phyloP scores from a whole-genome alignment of 1,139 yeast species.

The Yamadazyma oceani region DNA sequence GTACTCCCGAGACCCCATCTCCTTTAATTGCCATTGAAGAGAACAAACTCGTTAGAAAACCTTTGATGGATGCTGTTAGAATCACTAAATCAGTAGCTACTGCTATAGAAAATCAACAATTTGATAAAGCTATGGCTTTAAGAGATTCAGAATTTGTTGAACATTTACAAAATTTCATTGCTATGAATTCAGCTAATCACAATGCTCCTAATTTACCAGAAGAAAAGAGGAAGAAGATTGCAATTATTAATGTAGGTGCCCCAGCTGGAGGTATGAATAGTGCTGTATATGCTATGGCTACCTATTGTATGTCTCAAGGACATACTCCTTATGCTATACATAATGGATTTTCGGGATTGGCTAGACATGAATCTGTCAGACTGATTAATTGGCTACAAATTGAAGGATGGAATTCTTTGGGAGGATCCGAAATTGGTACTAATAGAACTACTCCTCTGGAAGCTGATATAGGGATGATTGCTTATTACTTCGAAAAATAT shows the following conservation, averaged over 20 bases:
- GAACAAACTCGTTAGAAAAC: slow-evolving; percentile 80
- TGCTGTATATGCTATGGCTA: slow-evolving; percentile 73
- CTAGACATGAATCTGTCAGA: slow-evolving; percentile 70
- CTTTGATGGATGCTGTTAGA: slow-evolving; percentile 85
- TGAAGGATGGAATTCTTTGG: slow-evolving; percentile 71
- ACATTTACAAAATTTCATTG: slow-evolving; percentile 60
- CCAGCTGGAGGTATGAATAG: slow-evolving; percentile 83
- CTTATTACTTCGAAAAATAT: slow-evolving; percentile 73
- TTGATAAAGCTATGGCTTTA: slow-evolving; percentile 79
- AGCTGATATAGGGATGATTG: slow-evolving; percentile 69
- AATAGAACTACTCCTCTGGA: slow-evolving; percentile 70
- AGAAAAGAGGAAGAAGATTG: slow-evolving; percentile 60
- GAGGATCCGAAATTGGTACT: slow-evolving; percentile 84
- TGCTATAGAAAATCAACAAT: slow-evolving; percentile 77
- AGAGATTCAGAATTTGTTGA: slow-evolving; percentile 75
- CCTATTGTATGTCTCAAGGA: slow-evolving; percentile 73
- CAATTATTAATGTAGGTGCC: slow-evolving; percentile 77
- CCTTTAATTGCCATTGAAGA: slow-evolving; percentile 92
- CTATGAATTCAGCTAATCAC: slow-evolving; percentile 58
- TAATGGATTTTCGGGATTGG: slow-evolving; percentile 74
- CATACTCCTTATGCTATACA: slow-evolving; percentile 72
- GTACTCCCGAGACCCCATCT: slow-evolving; percentile 88
- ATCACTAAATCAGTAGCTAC: slow-evolving; percentile 84
- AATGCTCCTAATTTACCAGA: slow-evolving; percentile 59
- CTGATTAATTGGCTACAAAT: slow-evolving; percentile 67